Base-by-base conservation (phyloP, 345 rosid species). In the Isatis tinctoria region DNA sequence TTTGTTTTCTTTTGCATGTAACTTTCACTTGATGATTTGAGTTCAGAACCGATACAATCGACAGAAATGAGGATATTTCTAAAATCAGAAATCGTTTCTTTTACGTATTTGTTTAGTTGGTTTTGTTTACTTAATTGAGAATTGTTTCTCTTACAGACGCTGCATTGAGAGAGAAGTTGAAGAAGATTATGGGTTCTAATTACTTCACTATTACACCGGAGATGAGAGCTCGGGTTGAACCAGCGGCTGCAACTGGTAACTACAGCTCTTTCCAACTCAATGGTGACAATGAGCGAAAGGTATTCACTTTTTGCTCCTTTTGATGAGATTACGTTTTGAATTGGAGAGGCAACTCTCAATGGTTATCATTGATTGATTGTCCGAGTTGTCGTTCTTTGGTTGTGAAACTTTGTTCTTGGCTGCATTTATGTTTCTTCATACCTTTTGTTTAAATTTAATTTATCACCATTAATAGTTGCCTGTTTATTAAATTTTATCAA, bases 171-270 rank as follows among this genome's bases (percentile, higher is more conserved):
- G 88, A 90, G 82, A 90, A 79, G 76, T 83, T 95, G 78, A 73
- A 85, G 44, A 90, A 86, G 85, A 95, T 95, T 43, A 89, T 90
- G 98, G 85, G 81, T 43, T 95, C 92, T 2, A 91, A 95, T 73
- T 95, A 95, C 69, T 85, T 90, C 41, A 90, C 91, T 9, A 86
- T 85, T 4, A 78, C 89, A 0, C 99, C 99, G 1, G 98, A 88
- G 86, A 88, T 90, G 87, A 89, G 85, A 80, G 90, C 89, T 35
- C 88, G 94, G 0, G 96, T 87, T 16, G 99, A 90, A 68, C 83
- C 89, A 65, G 96, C 93, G 17, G 93, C 87, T 1, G 90, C 90
- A 2, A 90, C 88, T 11, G 93, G 84, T 39, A 88, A 77, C 70
- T 95, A 80, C 47, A 86, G 65, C 40, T 59, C 91, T 64, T 91